Percentiles rank a stretch among this genome's conserved stretches.
phyloP scores from a whole-genome alignment of 768 basidiomycete genomes.

The Suillus brevipes region DNA sequence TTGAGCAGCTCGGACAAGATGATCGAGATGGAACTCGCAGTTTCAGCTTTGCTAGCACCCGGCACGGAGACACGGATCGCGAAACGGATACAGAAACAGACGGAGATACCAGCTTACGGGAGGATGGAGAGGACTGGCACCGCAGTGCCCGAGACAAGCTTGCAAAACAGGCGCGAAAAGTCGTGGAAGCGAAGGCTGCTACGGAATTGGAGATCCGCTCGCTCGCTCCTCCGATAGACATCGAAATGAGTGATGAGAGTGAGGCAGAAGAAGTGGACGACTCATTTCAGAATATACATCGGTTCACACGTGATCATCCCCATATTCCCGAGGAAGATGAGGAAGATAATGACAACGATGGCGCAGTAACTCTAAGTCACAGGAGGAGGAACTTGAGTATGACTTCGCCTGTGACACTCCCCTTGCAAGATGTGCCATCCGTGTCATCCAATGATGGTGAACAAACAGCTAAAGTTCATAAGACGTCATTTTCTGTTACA shows the following conservation, averaged over 20 bases:
- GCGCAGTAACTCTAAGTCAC: conserved; percentile 26
- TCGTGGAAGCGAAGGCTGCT: conserved; percentile 44
- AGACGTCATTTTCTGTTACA: conserved; percentile 15
- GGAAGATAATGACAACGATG: conserved; percentile 39
- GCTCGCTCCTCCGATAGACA: conserved; percentile 63
- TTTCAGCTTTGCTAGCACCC: conserved; percentile 76
- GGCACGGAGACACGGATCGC: conserved; percentile 49
- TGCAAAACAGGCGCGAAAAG: conserved; percentile 67
- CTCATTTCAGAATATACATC: conserved; percentile 36
- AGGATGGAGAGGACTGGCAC: conserved; percentile 57
- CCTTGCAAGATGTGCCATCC: conserved; percentile 19
- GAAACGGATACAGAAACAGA: conserved; percentile 49
- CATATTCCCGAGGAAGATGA: conserved; percentile 76
- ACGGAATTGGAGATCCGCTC: conserved; percentile 48
- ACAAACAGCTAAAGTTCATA: conserved; percentile 20
- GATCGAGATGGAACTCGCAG: conserved; percentile 62
- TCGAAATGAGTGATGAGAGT: conserved; percentile 80
- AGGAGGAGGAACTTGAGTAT: conserved; percentile 22
- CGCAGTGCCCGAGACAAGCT: conserved; percentile 63
- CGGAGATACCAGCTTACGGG: conserved; percentile 51
- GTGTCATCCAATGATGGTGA: conserved; percentile 11
- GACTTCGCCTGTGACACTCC: conserved; percentile 37
- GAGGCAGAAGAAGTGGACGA: conserved; percentile 62
- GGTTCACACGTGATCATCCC: conserved; percentile 48
- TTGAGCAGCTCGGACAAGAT: conserved; percentile 75